Percentiles rank a stretch among this genome's conserved stretches.
Conservation (phyloP, 306 rosid species). For the Hippophae tibetana region DNA sequence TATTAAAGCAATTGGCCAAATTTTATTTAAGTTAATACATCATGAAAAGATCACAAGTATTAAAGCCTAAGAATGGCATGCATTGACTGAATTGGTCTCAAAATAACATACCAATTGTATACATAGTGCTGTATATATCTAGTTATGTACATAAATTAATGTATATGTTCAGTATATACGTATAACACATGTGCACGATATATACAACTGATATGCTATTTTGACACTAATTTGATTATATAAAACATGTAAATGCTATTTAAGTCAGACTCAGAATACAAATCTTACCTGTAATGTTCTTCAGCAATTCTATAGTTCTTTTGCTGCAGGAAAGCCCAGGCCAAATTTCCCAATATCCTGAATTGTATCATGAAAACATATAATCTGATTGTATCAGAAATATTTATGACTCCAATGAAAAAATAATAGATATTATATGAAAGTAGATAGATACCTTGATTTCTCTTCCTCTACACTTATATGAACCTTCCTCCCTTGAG, state of each 20-base stretch:
- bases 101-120: too few relatives aligned
- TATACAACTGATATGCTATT: too few relatives aligned
- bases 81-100: too few relatives aligned
- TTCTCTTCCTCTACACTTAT: slow-evolving; percentile 78
- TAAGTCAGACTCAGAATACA: not conserved
- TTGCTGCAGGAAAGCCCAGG: slow-evolving; percentile 91
- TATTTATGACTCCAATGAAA: not conserved
- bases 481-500: slow-evolving; percentile 84
- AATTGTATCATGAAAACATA: slow-evolving; percentile 7
- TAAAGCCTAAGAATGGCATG: too few relatives aligned
- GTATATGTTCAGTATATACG: too few relatives aligned
- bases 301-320: slow-evolving; percentile 53
- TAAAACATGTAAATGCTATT: too few relatives aligned
- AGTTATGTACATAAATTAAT: too few relatives aligned
- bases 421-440: too few relatives aligned
- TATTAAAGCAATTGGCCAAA: not conserved
- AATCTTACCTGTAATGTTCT: slow-evolving; percentile 59
- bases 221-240: too few relatives aligned
- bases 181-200: too few relatives aligned
- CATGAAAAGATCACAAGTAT: not conserved
- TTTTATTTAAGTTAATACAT: not conserved
- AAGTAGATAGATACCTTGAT: slow-evolving; percentile 43
- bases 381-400: slow-evolving; percentile 2
- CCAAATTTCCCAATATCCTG: slow-evolving; percentile 87
- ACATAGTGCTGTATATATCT: too few relatives aligned